A percentile compares a stretch with the other conserved stretches of the same genome.
These are phyloP conservation scores for Glaciozyma martinii DNA, from an alignment of 768 basidiomycete genomes.

Conservation along the genomic window DNA sequence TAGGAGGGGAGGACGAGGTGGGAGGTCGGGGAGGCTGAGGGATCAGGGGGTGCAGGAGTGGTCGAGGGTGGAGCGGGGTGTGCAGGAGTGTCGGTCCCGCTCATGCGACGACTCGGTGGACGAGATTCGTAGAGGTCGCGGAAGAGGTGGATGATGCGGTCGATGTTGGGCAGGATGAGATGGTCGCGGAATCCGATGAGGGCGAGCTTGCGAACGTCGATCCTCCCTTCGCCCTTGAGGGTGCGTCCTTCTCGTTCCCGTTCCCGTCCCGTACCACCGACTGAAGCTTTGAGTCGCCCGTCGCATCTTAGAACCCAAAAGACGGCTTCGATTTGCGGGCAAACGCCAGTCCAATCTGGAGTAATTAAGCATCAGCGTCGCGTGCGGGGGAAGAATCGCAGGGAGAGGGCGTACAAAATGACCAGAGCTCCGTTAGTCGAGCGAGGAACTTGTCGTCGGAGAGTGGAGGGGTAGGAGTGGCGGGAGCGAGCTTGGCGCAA, in stretches of 20 bases:
- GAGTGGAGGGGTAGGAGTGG: not conserved
- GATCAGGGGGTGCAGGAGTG: not conserved
- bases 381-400: too few relatives aligned
- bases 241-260: not conserved
- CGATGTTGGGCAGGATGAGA: constrained; percentile 30
- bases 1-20: not conserved
- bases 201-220: constrained; percentile 32
- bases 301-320: constrained; percentile 36
- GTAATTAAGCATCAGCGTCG: too few relatives aligned
- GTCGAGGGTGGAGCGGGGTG: not conserved
- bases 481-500: constrained; percentile 24
- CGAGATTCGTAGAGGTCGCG: not conserved
- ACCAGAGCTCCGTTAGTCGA: constrained; percentile 36
- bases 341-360: constrained; percentile 30
- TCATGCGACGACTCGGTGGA: constrained; percentile 1
- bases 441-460: constrained; percentile 27
- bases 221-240: constrained; percentile 11
- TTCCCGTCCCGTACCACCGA: constrained; percentile 7
- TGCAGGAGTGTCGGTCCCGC: not conserved
- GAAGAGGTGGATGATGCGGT: constrained; percentile 5
- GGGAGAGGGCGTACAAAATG: constrained; percentile 28
- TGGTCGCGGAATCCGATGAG: constrained; percentile 34
- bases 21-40: not conserved
- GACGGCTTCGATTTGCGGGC: constrained; percentile 37
- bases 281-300: constrained; percentile 15